Conservation (phyloP, 192 early-diverging fungal genomes). For the Funneliformis mosseae region DNA sequence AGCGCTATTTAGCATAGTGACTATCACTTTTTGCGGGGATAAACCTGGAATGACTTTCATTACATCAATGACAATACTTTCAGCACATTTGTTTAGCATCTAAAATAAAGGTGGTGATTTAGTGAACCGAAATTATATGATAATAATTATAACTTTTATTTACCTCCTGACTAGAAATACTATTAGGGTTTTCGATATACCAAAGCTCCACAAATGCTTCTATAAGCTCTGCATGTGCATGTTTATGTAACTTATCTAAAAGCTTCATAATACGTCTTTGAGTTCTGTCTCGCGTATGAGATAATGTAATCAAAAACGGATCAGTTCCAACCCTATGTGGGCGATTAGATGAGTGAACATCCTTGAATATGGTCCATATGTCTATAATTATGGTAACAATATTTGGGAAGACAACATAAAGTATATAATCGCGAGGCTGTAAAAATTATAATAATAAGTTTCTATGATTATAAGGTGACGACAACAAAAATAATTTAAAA, state of each 20-base stretch:
- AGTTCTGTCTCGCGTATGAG: constrained; percentile 45
- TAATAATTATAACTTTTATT: not conserved
- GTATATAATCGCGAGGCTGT: constrained; percentile 53
- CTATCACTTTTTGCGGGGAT: constrained; percentile 41
- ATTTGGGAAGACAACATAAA: constrained; percentile 47
- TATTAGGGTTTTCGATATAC: constrained; percentile 57
- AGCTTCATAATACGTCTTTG: constrained; percentile 52
- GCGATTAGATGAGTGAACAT: constrained; percentile 17
- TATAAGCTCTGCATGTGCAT: constrained; percentile 57
- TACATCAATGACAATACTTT: constrained; percentile 41
- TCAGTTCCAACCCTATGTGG: constrained; percentile 15
- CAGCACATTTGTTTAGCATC: constrained; percentile 21
- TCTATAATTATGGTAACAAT: constrained; percentile 54
- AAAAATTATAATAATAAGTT: not conserved
- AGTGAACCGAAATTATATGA: not conserved
- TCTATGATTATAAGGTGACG: no score
- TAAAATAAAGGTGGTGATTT: not conserved
- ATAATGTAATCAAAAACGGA: constrained; percentile 40
- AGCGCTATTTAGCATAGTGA: constrained; percentile 50
- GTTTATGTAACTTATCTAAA: constrained; percentile 56
- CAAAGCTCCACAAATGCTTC: constrained; percentile 70
- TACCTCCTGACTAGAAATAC: not conserved
- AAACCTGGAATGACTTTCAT: constrained; percentile 38
- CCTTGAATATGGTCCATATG: constrained; percentile 48
- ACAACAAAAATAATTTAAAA: not conserved